Evolutionary conservation across 2,329 filamentous ascomycete genomes (phyloP), one percentile per base, ranked within the genome.

Genomic region (Colletotrichum shisoi): DNA sequence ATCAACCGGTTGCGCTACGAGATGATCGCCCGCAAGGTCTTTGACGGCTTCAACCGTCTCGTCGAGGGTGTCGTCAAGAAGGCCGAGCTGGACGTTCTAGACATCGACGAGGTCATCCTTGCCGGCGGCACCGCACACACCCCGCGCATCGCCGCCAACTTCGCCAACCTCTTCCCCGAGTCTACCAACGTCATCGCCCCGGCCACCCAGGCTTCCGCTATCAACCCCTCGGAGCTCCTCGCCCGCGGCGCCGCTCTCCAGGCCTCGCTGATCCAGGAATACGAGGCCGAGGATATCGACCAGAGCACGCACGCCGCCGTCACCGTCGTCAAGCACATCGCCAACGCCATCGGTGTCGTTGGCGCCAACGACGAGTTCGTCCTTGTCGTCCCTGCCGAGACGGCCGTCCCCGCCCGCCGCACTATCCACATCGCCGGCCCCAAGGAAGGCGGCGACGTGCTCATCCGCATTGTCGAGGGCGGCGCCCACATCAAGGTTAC

Each of bases 291-390:
- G 71, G 94, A 98, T 76, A 96, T 99, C 73, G 92, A 96, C 77
- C 94, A 97, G 84, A 96, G 92, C 70, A 96, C 93, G 54, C 94
- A 99, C 83, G 90, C 95, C 59, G 92, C 93, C 76, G 93, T 99
- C 71, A 97, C 94, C 40, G 94, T 94, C 17, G 93, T 96, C 59
- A 93, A 93, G 73, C 95, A 99, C 82, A 89, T 96, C 70, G 85
- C 88, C 73, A 91, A 94, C 76, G 91, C 94, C 70, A 91, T 99
- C 70, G 95, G 95, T 77, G 91, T 98, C 60, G 85, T 96, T 70
- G 84, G 84, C 56, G 80, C 80, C 49, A 84, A 87, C 67, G 89
- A 91, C 71, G 82, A 87, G 68, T 97, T 98, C 82, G 88, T 88
- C 54, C 89, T 93, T 67, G 86, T 99, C 73, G 86, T 99, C 70